Percentiles rank a stretch among this genome's conserved stretches.
phyloP scores from a whole-genome alignment of 108 stramenopile genomes.

The Skeletonema grethae region DNA sequence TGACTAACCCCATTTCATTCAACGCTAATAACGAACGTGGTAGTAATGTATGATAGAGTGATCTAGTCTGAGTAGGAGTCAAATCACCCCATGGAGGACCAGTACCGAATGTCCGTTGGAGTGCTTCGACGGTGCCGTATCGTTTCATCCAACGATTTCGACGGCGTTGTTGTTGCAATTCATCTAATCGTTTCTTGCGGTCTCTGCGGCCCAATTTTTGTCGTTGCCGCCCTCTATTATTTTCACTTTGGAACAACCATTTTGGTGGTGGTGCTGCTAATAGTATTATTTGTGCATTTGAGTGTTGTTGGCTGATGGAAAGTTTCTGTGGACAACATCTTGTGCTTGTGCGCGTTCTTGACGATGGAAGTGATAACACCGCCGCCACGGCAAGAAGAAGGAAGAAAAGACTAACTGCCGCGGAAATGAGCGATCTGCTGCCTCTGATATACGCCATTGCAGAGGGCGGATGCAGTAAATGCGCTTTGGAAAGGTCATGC shows the following conservation, averaged over 20 bases:
- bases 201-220: slow-evolving; percentile 12
- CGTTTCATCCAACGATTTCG: slow-evolving; percentile 24
- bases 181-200: slow-evolving; percentile 20
- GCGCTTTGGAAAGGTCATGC: too few relatives aligned
- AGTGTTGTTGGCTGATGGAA: background rate
- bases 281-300: background rate
- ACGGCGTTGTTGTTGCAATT: slow-evolving; percentile 24
- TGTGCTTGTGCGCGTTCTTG: background rate
- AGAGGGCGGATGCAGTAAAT: background rate
- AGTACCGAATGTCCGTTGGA: slow-evolving; percentile 33
- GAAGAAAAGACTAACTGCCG: background rate
- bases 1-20: slow-evolving; percentile 33
- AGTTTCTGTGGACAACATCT: background rate
- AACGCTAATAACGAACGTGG: slow-evolving; percentile 40
- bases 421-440: background rate
- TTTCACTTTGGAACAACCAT: background rate
- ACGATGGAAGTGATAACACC: background rate
- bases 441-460: background rate
- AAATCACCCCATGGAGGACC: slow-evolving; percentile 38
- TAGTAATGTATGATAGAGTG: slow-evolving; percentile 43
- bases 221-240: background rate
- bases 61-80: slow-evolving; percentile 26
- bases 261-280: background rate
- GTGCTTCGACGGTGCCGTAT: slow-evolving; percentile 23
- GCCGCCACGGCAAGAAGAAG: background rate